Base-by-base conservation (phyloP, 352 stramenopile genomes). In the Phytophthora foliorum region DNA sequence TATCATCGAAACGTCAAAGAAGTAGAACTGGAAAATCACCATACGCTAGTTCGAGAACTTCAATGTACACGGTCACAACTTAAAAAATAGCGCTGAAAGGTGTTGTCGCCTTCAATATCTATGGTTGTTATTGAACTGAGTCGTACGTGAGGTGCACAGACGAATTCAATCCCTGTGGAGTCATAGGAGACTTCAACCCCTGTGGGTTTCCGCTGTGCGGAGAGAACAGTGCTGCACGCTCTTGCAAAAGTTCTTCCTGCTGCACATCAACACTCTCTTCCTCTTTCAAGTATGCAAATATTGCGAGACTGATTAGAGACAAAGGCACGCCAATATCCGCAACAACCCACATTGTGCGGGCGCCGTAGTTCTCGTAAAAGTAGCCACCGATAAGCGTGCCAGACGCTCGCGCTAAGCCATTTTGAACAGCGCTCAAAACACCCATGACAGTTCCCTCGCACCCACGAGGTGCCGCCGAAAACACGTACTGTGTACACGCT, bases 401-500 rank as follows among this genome's bases (percentile, higher is more conserved):
- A 3, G 75, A 75, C 8, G 79, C 79, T 36, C 82, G 74, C 2
- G 80, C 86, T 6, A 92, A 51, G 2, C 86, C 86, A 57, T 90
- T 91, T 67, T 93, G 84, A 55, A 91, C 74, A 8, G 81, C 82
- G 34, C 86, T 92, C 36, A 94, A 66, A 27, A 94, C 60, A 0
- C 86, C 86, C 77, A 94, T 91, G 50, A 92, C 72, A 4, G 82
- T 91, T 41, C 82, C 84, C 57, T 92, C 79, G 24, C 67, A 81
- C 4, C 86, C 84, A 13, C 66, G 67, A 16, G 84, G 86, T 17
- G 86, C 72, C 0, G 81, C 71, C 22, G 75, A 57, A 74, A 91
- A 94, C 3, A 94, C 63, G 65, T 94, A 94, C 56, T 92, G 69
- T 25, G 86, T 92, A 49, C 71, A 82, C 3, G 84, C 81, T 19